A percentile compares a stretch with the other conserved stretches of the same genome.
Conservation (phyloP, 768 basidiomycete species). For the Butyriboletus loyo region DNA sequence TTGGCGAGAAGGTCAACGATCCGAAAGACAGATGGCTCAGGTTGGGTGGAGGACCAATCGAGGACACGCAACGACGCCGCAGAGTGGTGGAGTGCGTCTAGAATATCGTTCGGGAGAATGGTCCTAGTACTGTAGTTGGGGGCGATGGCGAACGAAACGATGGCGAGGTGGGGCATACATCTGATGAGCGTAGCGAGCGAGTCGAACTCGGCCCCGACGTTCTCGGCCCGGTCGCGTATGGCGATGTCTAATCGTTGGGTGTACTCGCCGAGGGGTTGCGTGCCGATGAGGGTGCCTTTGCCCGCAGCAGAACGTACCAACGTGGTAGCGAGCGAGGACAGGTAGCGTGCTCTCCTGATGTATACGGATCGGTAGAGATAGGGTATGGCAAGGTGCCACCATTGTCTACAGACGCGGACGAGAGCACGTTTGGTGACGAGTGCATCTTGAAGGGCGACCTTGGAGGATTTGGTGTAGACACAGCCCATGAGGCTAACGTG, state of each 20-base stretch:
- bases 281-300: slow-evolving; percentile 6
- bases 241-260: slow-evolving; percentile 26
- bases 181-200: slow-evolving; percentile 11
- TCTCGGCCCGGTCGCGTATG: slow-evolving; percentile 13
- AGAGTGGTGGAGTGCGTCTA: slow-evolving; percentile 13
- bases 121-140: background rate
- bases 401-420: slow-evolving; percentile 29
- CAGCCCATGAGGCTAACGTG: slow-evolving; percentile 10
- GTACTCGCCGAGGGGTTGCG: slow-evolving; percentile 18
- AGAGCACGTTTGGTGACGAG: slow-evolving; percentile 26
- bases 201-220: background rate
- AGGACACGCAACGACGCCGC: slow-evolving; percentile 21
- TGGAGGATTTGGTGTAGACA: slow-evolving; percentile 1
- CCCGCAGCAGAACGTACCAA: slow-evolving; percentile 11
- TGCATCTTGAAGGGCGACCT: slow-evolving; percentile 9
- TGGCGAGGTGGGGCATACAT: slow-evolving; percentile 16
- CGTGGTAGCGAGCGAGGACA: slow-evolving; percentile 17
- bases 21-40: background rate
- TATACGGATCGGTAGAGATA: slow-evolving; percentile 26
- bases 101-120: slow-evolving; percentile 1
- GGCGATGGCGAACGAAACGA: slow-evolving; percentile 17
- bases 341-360: slow-evolving; percentile 14
- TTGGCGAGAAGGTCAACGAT: slow-evolving; percentile 5
- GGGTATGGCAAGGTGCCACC: slow-evolving; percentile 25
- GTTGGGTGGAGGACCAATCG: slow-evolving; percentile 9